Percentiles rank a stretch among this genome's conserved stretches.
Evolutionary conservation across 2,329 filamentous ascomycete genomes (phyloP).

Genomic region (Tolypocladium tropicale): DNA sequence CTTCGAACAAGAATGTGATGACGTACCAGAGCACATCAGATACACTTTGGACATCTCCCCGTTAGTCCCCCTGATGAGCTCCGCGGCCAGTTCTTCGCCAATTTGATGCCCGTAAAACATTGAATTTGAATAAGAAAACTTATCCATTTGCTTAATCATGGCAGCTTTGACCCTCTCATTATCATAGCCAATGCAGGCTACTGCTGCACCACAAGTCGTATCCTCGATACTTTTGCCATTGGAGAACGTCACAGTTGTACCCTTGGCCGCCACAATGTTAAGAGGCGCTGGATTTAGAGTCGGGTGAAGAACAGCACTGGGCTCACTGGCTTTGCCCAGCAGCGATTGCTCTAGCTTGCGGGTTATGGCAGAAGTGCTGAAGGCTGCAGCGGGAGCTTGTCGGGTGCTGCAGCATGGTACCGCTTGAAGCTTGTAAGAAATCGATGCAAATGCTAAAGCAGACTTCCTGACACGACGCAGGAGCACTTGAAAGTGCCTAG

Average conservation of each 20-base stretch:
- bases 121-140: background rate
- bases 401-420: background rate
- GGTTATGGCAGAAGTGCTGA: background rate
- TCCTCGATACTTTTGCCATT: background rate
- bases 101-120: background rate
- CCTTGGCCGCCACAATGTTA: background rate
- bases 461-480: background rate
- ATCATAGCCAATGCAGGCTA: background rate
- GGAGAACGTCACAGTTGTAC: background rate
- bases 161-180: background rate
- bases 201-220: background rate
- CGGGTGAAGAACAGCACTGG: background rate
- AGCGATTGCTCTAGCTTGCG: background rate
- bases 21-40: background rate
- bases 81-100: background rate
- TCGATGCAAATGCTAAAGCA: background rate
- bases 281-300: background rate
- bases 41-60: background rate
- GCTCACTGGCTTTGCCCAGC: background rate
- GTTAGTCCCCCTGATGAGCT: background rate
- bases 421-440: background rate
- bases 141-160: background rate
- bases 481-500: background rate
- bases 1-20: background rate
- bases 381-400: background rate